Conservation (phyloP, 805 yeast species). For the Lipomyces sp. region DNA sequence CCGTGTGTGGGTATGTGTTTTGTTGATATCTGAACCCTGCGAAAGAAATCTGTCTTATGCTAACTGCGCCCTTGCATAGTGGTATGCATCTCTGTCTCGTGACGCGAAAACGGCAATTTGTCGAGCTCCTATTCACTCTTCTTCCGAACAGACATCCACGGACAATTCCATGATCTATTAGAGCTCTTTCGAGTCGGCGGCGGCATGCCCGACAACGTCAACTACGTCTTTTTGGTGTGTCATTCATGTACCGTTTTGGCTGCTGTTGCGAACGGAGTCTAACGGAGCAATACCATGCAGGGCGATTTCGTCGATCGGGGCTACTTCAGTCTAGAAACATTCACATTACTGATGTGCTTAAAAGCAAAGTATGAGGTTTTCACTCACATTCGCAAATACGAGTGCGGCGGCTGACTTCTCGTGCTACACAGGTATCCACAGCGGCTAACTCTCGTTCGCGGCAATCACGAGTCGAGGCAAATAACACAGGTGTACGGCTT, state of each 20-base stretch:
- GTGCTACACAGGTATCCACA: constrained; percentile 60
- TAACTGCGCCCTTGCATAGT: neutral
- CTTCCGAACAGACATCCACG: constrained; percentile 69
- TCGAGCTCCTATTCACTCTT: neutral
- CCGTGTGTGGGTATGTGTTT: constrained; percentile 63
- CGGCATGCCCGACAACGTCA: constrained; percentile 80
- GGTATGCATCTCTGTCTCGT: constrained; percentile 8
- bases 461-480: constrained; percentile 96
- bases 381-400: too few relatives aligned
- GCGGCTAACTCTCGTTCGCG: constrained; percentile 85
- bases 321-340: constrained; percentile 91
- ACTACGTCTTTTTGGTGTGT: constrained; percentile 64
- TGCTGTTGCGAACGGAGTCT: neutral
- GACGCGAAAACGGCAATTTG: neutral
- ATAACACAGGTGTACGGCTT: constrained; percentile 99
- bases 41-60: neutral
- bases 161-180: constrained; percentile 91
- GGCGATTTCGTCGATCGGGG: constrained; percentile 99
- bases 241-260: neutral
- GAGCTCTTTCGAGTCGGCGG: constrained; percentile 90
- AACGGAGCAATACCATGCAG: constrained; percentile 1
- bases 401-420: too few relatives aligned
- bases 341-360: constrained; percentile 87
- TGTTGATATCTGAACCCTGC: too few relatives aligned
- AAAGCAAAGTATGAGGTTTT: constrained; percentile 61